Base-by-base conservation (phyloP, 108 stramenopile species). In the Cylindrotheca fusiformis region DNA sequence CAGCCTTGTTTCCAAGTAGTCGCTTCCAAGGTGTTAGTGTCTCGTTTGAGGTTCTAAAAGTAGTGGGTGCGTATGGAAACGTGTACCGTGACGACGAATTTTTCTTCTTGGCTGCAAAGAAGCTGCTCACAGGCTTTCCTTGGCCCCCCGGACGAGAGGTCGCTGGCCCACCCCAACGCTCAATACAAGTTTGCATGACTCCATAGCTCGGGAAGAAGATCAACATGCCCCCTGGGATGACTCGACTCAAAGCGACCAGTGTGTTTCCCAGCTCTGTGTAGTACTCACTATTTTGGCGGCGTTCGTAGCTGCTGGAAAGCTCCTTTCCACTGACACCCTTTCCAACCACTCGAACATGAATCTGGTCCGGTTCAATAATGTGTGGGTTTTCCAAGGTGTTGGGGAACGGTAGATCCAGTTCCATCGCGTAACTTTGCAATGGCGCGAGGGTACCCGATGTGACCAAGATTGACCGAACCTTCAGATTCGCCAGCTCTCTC, bases 391-490 rank as follows among this genome's bases (percentile, higher is more conserved):
- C 96, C 30, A 99, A 68, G 8, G 77, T 75, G 20, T 96, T 74
- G 2, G 91, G 90, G 66, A 97, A 98, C 0, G 84, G 78, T 0
- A 97, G 55, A 10, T 94, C 91, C 24, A 99, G 74, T 58, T 99
- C 98, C 54, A 93, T 63, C 0, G 85, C 83, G 55, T 88, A 98
- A 22, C 94, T 90, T 19, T 82, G 79, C 58, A 99, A 48, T 0
- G 99, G 99, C n/a, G 92, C 81, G 47, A 99, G 72, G 5, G 99
- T 99, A 32, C 99, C 99, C 17, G 88, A 91, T 3, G 97, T 97
- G 20, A 98, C 89, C 21, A 98, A 58, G 24, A 97, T 95, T 12
- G 84, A 95, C 24, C 91, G 82, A 12, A 90, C 84, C 48, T 85
- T 85, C 1, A 91, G 73, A 62, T 65, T 78, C 8, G 76, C 66